Evolutionary conservation across 768 basidiomycete genomes (phyloP).

Genomic region (Phlegmacium glaucopus): DNA sequence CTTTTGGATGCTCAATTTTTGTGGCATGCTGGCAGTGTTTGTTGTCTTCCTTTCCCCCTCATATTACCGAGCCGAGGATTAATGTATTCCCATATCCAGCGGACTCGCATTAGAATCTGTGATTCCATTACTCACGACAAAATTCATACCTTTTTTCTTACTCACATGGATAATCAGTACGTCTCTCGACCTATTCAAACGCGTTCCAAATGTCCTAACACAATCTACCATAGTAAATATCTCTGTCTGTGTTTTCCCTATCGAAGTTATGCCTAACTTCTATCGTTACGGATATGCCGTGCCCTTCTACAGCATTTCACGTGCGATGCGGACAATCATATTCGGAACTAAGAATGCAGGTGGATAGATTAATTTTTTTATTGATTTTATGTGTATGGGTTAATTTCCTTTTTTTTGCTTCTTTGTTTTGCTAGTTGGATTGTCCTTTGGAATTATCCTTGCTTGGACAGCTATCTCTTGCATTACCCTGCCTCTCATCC

Average conservation of each 20-base stretch:
- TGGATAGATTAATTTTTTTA: slow-evolving; percentile 31
- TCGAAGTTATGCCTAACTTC: slow-evolving; percentile 46
- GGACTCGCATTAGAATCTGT: slow-evolving; percentile 61
- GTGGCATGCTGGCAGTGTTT: slow-evolving; percentile 53
- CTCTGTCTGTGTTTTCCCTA: slow-evolving; percentile 51
- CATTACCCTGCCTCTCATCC: slow-evolving; percentile 16
- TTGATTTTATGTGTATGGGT: background rate
- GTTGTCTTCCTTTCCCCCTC: slow-evolving; percentile 20
- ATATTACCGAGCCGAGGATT: background rate
- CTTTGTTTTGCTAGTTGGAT: slow-evolving; percentile 53
- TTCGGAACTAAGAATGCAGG: slow-evolving; percentile 56
- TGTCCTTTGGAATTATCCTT: slow-evolving; percentile 56
- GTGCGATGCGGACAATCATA: slow-evolving; percentile 50
- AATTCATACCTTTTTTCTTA: slow-evolving; percentile 58
- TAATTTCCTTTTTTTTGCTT: slow-evolving; percentile 2
- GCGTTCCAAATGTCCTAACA: background rate
- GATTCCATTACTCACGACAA: slow-evolving; percentile 49
- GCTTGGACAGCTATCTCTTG: slow-evolving; percentile 39
- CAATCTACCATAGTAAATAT: slow-evolving; percentile 42
- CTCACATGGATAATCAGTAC: slow-evolving; percentile 61
- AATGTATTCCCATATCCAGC: slow-evolving; percentile 23
- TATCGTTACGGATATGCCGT: slow-evolving; percentile 61
- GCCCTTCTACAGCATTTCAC: slow-evolving; percentile 63
- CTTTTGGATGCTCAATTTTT: slow-evolving; percentile 68
- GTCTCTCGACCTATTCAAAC: slow-evolving; percentile 9